A percentile compares a stretch with the other conserved stretches of the same genome.
Conservation (phyloP, 1,139 yeast species). For the Dujonia santamariae region DNA sequence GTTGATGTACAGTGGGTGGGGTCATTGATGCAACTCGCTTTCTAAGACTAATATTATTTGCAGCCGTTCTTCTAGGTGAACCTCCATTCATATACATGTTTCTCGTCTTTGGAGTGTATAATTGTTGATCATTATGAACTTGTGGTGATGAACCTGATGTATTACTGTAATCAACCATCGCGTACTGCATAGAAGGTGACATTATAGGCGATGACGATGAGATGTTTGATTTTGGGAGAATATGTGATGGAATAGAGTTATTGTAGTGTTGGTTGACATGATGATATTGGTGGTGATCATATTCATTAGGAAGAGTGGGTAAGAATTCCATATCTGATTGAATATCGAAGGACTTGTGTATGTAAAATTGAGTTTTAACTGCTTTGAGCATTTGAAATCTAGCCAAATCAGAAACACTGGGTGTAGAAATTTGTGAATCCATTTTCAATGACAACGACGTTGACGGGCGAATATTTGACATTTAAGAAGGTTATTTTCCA, state of each 20-base stretch:
- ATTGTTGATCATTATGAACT: conserved; percentile 3
- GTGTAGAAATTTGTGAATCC: background rate
- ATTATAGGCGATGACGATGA: background rate
- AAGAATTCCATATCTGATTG: conserved; percentile 75
- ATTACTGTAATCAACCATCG: background rate
- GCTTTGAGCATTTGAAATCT: conserved; percentile 21
- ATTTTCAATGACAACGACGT: too few species aligned
- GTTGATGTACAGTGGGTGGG: conserved; percentile 1
- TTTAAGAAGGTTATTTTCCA: too few species aligned
- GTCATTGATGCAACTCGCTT: background rate
- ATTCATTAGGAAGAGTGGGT: conserved; percentile 38
- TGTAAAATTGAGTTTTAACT: conserved; percentile 50
- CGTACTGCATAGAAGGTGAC: conserved; percentile 3
- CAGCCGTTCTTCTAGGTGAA: conserved; percentile 13
- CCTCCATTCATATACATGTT: conserved; percentile 13
- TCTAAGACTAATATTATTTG: background rate
- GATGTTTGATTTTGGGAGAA: background rate
- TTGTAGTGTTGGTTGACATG: background rate
- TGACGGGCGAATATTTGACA: too few species aligned
- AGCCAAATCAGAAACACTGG: conserved; percentile 11
- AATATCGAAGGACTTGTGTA: conserved; percentile 64
- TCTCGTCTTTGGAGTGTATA: conserved; percentile 15
- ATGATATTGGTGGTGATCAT: conserved; percentile 4
- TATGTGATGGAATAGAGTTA: background rate
- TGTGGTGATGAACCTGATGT: conserved; percentile 3